phyloP scores from a whole-genome alignment of 2,329 filamentous ascomycete genomes.

The Parascedosporium putredinis region DNA sequence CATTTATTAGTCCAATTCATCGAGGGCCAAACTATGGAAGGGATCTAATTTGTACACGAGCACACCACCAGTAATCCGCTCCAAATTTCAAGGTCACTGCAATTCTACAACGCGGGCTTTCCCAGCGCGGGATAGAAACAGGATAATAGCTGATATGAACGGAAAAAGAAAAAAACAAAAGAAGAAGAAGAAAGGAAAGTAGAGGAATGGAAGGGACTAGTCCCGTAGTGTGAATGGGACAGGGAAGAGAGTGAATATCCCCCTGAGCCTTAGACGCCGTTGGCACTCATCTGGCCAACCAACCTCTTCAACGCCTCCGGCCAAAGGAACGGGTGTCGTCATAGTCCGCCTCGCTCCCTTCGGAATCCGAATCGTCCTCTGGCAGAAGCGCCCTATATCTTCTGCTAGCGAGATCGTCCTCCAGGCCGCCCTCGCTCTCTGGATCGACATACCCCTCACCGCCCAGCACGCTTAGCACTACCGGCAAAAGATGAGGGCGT shows the following conservation, averaged over 20 bases:
- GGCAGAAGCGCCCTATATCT: constrained; percentile 68
- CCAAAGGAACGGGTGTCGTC: not conserved
- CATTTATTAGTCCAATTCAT: too few relatives aligned
- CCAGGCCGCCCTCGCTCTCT: constrained; percentile 76
- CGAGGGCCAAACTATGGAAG: too few relatives aligned
- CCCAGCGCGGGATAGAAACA: too few relatives aligned
- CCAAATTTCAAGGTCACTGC: too few relatives aligned
- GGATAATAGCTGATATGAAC: not conserved
- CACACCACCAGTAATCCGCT: too few relatives aligned
- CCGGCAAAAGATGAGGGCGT: constrained; percentile 89
- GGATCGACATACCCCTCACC: constrained; percentile 82
- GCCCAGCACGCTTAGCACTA: constrained; percentile 74
- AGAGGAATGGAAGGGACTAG: not conserved
- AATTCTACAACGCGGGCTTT: too few relatives aligned
- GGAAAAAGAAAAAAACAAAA: not conserved
- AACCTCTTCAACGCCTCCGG: not conserved
- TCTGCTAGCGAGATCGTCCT: constrained; percentile 75
- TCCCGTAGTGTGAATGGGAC: too few relatives aligned
- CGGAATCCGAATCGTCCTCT: constrained; percentile 64
- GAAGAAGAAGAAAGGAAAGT: not conserved
- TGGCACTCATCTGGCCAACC: too few relatives aligned
- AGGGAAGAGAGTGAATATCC: too few relatives aligned
- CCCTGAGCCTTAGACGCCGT: too few relatives aligned
- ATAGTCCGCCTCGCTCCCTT: constrained; percentile 34
- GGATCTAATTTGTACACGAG: too few relatives aligned